Base-by-base conservation (phyloP, 2,329 filamentous ascomycete species). In the Talaromyces rugulosus region DNA sequence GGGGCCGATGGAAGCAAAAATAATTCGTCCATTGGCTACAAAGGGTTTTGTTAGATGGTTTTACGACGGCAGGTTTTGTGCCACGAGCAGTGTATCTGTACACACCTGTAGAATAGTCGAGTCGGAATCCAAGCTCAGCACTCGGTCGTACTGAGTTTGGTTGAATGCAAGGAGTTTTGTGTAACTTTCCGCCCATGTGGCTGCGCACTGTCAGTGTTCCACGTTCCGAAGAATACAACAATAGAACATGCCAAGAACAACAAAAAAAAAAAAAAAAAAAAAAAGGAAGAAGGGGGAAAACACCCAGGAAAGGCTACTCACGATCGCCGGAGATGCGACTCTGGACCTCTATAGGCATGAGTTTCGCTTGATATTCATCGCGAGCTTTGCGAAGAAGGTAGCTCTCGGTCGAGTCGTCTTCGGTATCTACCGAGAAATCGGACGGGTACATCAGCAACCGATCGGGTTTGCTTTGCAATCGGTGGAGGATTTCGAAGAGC, bases 161-260 rank as follows among this genome's bases (percentile, higher is more conserved):
- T 87, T 86, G 71, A 89, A 89, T 1, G 85, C 85, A 7, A 89
- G 79, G 34, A 89, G 82, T 69, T 90, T 90, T 27, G 85, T 88
- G 68, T 85, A 86, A 1, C 82, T 84, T 51, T 83, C 80, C 53
- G 83, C 81, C 85, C 85, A 88, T 0, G 85, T 85, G n/a, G 70
- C 78, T 71, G 69, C 18, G 62, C 50, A 12, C 7, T 53, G 27
- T 53, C 27, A 28, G n/a, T 28, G 27, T 18, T 9, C 44, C n/a
- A 12, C 44, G 44, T 34, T 34, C 33, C 7, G 9, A 34, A 34
- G 33, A 34, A 34, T 42, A 36, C 2, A 42, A 5, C n/a, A 42
- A 42, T 18, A 30, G 50, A 5, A 14, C 5, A 28, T 6, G n/a
- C 11, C 30, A 53, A 12, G 12, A 31, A 5, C 28, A 23, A 5